Evolutionary conservation across 352 stramenopile species (phyloP), one percentile per base, ranked within the genome.

Genomic region (Phytophthora uliginosa): DNA sequence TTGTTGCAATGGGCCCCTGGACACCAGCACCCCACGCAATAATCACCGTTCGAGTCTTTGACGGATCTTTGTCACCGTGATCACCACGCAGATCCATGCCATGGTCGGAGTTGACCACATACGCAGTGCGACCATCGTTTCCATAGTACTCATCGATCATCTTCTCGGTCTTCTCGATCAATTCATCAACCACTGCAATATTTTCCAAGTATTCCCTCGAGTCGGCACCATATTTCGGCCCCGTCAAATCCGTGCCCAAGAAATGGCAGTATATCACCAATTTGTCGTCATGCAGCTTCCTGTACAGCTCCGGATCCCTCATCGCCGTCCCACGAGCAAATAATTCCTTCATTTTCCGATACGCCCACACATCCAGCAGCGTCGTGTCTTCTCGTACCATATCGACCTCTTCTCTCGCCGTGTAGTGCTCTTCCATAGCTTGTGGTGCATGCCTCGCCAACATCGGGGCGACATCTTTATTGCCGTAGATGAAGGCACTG

Each of bases 261-360:
- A 94, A 90, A 63, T 96, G 88, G 40, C 85, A 91, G 65, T 95
- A 96, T 55, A 96, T 83, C 26, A 96, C 64, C 31, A 95, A 61
- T 20, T 86, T 82, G n/a, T 83, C 73, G 3, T 67, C 24, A 50
- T 81, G 81, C 17, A 96, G 57, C 58, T 87, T 65, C 28, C 65
- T 73, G 53, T 83, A 64, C 36, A 96, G 69, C 59, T 77, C 79
- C 9, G 17, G 10, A 38, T 77, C 68, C 7, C 38, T 76, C 13
- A 15, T 33, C 28, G 74, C 54, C 38, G 53, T 69, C 10, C 58
- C 68, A 34, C 87, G 80, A 17, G 42, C 36, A 54, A 96, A 81
- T 28, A 96, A 55, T 26, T 81, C 77, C 26, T 71, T 70, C 48
- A 95, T 60, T 50, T 86, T 81, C 18, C 81, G 57, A 57, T 85